Evolutionary conservation across 202 grass and related monocot genomes (phyloP).

Genomic region (Hordeum pubiflorum): DNA sequence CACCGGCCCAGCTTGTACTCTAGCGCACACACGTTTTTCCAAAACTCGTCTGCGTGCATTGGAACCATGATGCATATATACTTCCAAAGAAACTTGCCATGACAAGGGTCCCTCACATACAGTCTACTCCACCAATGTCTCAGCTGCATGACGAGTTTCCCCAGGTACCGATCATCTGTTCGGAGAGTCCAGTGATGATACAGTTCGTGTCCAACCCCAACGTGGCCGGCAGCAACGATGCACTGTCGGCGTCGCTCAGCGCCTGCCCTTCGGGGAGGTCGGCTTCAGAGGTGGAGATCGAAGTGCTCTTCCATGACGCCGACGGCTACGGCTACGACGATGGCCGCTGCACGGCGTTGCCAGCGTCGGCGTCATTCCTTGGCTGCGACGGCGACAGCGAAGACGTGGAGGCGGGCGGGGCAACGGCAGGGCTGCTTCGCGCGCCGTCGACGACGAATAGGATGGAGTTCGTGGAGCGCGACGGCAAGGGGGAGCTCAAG

Average conservation of each 20-base stretch:
- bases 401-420: slow-evolving; percentile 11
- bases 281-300: slow-evolving; percentile 34
- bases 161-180: neutral
- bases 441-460: neutral
- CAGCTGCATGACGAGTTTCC: neutral
- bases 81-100: neutral
- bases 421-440: slow-evolving; percentile 25
- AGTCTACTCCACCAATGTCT: neutral
- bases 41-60: neutral
- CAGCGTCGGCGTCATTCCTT: neutral
- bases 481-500: slow-evolving; percentile 25
- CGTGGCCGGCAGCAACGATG: neutral
- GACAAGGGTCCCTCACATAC: neutral
- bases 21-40: neutral
- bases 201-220: slow-evolving; percentile 9
- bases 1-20: slow-evolving; percentile 21
- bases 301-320: slow-evolving; percentile 35
- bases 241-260: slow-evolving; percentile 1
- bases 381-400: neutral
- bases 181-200: neutral
- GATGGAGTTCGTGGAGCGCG: slow-evolving; percentile 29
- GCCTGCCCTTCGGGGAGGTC: slow-evolving; percentile 20
- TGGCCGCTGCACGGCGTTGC: neutral
- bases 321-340: neutral
- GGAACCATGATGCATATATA: neutral